Conservation (phyloP, 2,329 filamentous ascomycete species). For the Hirsutella minnesotensis region DNA sequence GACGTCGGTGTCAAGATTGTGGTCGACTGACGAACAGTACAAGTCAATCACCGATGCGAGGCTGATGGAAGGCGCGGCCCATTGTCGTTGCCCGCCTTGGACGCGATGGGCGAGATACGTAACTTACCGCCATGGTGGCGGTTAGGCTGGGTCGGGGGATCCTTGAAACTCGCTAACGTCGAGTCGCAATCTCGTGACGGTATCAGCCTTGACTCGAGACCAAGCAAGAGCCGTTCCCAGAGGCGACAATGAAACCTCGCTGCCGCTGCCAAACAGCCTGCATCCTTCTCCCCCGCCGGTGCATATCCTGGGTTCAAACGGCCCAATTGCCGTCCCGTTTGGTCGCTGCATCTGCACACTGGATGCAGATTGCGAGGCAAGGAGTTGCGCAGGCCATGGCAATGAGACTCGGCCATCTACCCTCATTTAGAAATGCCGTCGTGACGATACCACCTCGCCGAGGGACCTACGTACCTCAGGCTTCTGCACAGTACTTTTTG, state of each 20-base stretch:
- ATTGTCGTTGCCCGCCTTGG: too few species aligned
- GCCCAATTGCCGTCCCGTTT: neutral
- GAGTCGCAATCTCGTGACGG: slow-evolving; percentile 35
- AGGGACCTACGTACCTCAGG: too few species aligned
- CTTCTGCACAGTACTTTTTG: too few species aligned
- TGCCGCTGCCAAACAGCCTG: slow-evolving; percentile 7
- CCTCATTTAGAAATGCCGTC: neutral
- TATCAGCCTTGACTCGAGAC: slow-evolving; percentile 26
- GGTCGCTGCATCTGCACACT: neutral
- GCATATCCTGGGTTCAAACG: too few species aligned
- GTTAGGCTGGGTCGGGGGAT: slow-evolving; percentile 13
- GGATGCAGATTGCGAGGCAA: neutral
- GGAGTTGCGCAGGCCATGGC: neutral
- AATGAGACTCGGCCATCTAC: neutral
- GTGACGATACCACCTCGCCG: neutral
- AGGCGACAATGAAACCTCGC: slow-evolving; percentile 3
- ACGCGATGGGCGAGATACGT: too few species aligned
- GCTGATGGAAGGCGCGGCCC: too few species aligned
- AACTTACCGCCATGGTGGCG: neutral
- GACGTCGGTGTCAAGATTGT: too few species aligned
- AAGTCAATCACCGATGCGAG: too few species aligned
- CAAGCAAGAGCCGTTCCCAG: neutral
- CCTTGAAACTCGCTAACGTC: slow-evolving; percentile 43
- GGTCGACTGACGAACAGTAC: too few species aligned
- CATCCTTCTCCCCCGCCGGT: slow-evolving; percentile 2